phyloP scores from a whole-genome alignment of 352 stramenopile species.

The Pythium apleroticum region DNA sequence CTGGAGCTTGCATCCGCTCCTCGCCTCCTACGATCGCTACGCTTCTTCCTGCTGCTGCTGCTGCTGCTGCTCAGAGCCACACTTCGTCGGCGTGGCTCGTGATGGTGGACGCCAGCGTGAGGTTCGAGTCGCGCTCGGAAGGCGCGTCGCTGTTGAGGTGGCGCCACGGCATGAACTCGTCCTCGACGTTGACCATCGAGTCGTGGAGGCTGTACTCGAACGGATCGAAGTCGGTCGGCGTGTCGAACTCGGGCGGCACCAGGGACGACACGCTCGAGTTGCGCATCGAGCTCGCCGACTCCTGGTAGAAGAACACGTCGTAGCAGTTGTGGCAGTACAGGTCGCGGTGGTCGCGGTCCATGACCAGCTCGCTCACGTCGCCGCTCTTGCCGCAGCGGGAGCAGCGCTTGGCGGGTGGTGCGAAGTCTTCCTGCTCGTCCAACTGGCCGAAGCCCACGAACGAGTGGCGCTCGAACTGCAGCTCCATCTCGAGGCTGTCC shows the following conservation, averaged over 20 bases:
- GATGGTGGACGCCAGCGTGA: constrained; percentile 51
- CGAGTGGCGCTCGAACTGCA: constrained; percentile 78
- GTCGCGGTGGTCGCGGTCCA: constrained; percentile 42
- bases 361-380: constrained; percentile 54
- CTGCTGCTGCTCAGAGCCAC: constrained; percentile 33
- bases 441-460: constrained; percentile 44
- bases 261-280: constrained; percentile 11
- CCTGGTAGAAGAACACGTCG: constrained; percentile 69
- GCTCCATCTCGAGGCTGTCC: constrained; percentile 73
- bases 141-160: constrained; percentile 49
- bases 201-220: constrained; percentile 78
- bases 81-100: constrained; percentile 50
- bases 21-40: not conserved
- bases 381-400: constrained; percentile 54
- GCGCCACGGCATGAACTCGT: constrained; percentile 58
- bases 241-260: constrained; percentile 20
- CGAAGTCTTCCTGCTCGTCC: constrained; percentile 18
- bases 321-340: constrained; percentile 77
- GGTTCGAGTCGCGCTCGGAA: constrained; percentile 59
- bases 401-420: constrained; percentile 36
- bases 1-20: not conserved
- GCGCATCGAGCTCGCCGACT: constrained; percentile 28
- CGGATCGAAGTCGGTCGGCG: constrained; percentile 34
- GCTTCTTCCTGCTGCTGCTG: not conserved
- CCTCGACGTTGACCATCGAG: constrained; percentile 50